These are phyloP conservation scores for Eimeria tenella DNA, from an alignment of 169 alveolate species.

Conservation along the genomic window DNA sequence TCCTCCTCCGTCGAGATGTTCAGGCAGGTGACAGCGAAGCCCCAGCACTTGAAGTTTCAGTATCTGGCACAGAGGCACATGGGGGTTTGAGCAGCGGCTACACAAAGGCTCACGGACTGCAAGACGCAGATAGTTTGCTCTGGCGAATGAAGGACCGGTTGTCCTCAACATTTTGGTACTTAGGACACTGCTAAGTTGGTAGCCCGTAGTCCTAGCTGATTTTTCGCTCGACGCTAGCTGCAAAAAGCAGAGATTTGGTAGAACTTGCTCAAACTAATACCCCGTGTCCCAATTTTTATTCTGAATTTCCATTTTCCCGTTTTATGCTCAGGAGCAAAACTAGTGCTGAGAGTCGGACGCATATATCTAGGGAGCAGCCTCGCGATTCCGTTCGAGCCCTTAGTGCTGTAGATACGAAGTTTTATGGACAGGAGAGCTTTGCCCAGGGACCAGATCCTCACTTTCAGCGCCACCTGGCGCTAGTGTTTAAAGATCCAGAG, in stretches of 20 bases:
- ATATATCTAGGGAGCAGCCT: not conserved
- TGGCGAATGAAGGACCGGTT: constrained; percentile 53
- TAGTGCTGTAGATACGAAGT: not conserved
- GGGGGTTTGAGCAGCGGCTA: not conserved
- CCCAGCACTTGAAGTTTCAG: not conserved
- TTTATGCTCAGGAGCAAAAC: not conserved
- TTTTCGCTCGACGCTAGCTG: too few species aligned
- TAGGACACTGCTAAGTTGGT: not conserved
- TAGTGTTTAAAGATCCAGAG: constrained; percentile 38
- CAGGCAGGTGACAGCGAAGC: not conserved
- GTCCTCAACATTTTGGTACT: constrained; percentile 27
- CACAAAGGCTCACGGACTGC: constrained; percentile 54
- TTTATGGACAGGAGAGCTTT: not conserved
- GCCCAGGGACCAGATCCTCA: not conserved
- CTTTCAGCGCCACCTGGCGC: not conserved
- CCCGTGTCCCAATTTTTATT: too few species aligned
- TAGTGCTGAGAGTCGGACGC: not conserved
- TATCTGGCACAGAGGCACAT: not conserved
- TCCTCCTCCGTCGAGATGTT: not conserved
- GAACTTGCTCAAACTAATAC: too few species aligned
- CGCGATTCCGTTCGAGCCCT: not conserved
- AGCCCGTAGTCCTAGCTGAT: too few species aligned
- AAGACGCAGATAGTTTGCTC: not conserved
- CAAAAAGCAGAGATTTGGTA: too few species aligned
- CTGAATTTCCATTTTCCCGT: not conserved